phyloP scores from a whole-genome alignment of 1,284 basidiomycete genomes.

The Cutaneotrichosporon curvatum region DNA sequence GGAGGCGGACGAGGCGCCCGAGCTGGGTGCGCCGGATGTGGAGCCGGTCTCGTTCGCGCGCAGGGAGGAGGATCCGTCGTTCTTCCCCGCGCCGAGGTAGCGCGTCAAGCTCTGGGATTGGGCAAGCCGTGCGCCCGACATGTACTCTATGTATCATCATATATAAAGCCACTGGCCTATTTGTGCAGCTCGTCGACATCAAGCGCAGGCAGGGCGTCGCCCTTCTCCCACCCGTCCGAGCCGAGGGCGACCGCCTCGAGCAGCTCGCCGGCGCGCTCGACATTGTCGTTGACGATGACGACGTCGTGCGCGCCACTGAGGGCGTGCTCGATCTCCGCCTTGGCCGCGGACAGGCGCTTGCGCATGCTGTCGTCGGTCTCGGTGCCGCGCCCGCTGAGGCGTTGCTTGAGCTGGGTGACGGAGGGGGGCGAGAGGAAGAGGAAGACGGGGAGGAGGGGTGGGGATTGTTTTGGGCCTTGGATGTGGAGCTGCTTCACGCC shows the following conservation, averaged over 20 bases:
- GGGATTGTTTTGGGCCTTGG: constrained; percentile 51
- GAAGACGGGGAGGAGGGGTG: constrained; percentile 72
- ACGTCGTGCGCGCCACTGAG: constrained; percentile 66
- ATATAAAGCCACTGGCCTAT: no score
- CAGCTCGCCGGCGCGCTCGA: constrained; percentile 69
- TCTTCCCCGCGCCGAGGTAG: constrained; percentile 6
- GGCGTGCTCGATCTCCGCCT: constrained; percentile 81
- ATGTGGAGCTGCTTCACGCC: constrained; percentile 83
- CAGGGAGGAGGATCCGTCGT: constrained; percentile 2
- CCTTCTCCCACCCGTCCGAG: constrained; percentile 44
- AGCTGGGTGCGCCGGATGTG: constrained; percentile 24
- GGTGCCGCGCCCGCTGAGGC: constrained; percentile 75
- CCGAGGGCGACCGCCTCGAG: constrained; percentile 65
- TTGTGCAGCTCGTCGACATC: constrained; percentile 34
- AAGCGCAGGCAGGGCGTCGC: constrained; percentile 39
- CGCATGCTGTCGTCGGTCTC: constrained; percentile 69
- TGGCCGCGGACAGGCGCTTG: constrained; percentile 71
- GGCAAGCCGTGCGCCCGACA: no score
- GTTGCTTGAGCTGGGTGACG: constrained; percentile 57
- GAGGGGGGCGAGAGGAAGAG: constrained; percentile 90
- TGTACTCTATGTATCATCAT: no score
- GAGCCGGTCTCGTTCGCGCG: constrained; percentile 10
- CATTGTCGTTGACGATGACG: constrained; percentile 85
- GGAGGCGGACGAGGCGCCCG: constrained; percentile 45
- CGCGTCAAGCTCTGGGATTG: no score